Evolutionary conservation across 2,329 filamentous ascomycete species (phyloP).

Genomic region (Fusarium sp.): DNA sequence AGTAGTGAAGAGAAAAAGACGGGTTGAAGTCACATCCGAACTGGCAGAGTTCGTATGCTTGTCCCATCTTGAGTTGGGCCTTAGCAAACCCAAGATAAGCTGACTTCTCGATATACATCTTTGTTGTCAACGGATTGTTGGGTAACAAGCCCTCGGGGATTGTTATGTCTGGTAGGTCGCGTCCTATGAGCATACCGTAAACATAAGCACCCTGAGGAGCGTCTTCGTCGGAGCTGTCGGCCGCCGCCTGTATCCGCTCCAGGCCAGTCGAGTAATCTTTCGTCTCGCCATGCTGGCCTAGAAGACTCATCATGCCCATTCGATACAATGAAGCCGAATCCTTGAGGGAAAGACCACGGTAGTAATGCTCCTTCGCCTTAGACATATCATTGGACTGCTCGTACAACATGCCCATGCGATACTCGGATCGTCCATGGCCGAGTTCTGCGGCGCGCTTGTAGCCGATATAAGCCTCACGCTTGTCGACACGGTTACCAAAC

Average conservation of each 20-base stretch:
- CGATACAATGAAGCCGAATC: conserved; percentile 91
- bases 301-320: conserved; percentile 95
- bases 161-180: conserved; percentile 90
- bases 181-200: conserved; percentile 91
- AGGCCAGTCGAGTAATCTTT: conserved; percentile 84
- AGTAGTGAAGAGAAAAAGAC: conserved; percentile 93
- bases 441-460: conserved; percentile 89
- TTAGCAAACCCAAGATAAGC: conserved; percentile 96
- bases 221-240: conserved; percentile 92
- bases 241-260: conserved; percentile 84
- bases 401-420: conserved; percentile 98
- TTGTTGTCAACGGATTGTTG: conserved; percentile 77
- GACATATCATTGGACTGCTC: conserved; percentile 93
- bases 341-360: conserved; percentile 78
- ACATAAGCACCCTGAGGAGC: conserved; percentile 96
- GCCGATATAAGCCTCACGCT: conserved; percentile 90
- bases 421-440: conserved; percentile 89
- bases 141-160: conserved; percentile 78
- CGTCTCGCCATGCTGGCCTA: conserved; percentile 90
- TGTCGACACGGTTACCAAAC: conserved; percentile 89
- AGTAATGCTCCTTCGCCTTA: conserved; percentile 93
- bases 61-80: conserved; percentile 96
- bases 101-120: conserved; percentile 94
- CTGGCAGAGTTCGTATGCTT: conserved; percentile 93
- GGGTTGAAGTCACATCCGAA: conserved; percentile 96